Base-by-base conservation (phyloP, 202 grass and related monocot species). In the Panicum hallii region DNA sequence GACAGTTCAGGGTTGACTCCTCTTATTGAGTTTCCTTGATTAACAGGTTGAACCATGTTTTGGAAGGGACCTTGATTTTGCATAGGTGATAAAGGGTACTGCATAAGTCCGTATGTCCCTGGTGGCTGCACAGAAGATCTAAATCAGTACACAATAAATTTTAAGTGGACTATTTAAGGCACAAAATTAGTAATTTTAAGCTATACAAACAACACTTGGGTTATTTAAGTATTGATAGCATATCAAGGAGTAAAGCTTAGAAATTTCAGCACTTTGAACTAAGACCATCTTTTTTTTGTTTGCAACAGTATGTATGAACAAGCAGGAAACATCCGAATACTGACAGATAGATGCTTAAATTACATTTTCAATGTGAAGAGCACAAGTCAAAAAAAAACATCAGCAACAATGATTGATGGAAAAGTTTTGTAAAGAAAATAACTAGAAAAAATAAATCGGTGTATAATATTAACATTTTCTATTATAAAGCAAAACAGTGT, bases 61-160 rank as follows among this genome's bases (percentile, higher is more conserved):
- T 93, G 90, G 82, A 89, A 97, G 16, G 88, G 12, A 26, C 85
- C 88, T 87, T 99, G 97, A 88, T 93, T 99, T 94, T 99, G 97
- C 86, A 99, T 90, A 85, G 97, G 90, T 82, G 90, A 84, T 85
- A 90, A 72, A 44, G 91, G 93, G 69, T 96, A 99, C 55, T 95
- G 93, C 85, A 95, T 91, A 77, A 95, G 82, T 74, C 95, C 93
- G 1, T 99, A 99, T 43, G 94, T 96, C 67, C 92, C 93, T 22
- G 91, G 81, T 87, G 92, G 87, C 93, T 95, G 93, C 69, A 86
- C 57, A 86, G 3, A 52, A 74, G 20, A 83, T 45, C 17, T 71
- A 67, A 85, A 68, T 82, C 36, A 58, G 45, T 28, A 49, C 67
- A 3, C 13, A 53, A 26, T 19, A 53, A 74, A 61, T 28, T 56